Conservation (phyloP, 768 basidiomycete species). For the Xerocomellus chrysenteron region DNA sequence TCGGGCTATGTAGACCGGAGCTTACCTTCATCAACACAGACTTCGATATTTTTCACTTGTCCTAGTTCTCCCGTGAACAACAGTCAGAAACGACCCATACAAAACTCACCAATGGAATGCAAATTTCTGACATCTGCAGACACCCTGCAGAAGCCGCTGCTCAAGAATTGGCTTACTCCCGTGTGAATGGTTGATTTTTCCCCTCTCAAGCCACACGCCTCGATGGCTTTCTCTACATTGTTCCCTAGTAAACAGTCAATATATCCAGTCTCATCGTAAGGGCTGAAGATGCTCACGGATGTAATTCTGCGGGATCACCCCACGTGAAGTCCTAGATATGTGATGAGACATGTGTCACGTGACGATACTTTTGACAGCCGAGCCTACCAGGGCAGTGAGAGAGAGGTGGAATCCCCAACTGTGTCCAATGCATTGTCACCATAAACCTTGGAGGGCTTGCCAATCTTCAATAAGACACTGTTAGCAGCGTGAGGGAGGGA, state of each 20-base stretch:
- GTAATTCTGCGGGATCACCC: constrained; percentile 35
- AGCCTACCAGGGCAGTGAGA: neutral
- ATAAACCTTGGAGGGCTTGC: neutral
- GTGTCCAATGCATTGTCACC: neutral
- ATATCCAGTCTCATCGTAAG: too few relatives aligned
- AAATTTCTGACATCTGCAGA: neutral
- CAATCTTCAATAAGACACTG: neutral
- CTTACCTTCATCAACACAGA: constrained; percentile 60
- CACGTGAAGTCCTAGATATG: neutral
- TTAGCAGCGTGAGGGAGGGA: neutral
- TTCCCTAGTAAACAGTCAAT: neutral
- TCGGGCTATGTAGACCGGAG: neutral
- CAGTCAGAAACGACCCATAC: neutral
- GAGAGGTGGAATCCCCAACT: neutral
- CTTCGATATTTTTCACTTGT: constrained; percentile 42
- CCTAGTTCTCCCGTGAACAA: neutral
- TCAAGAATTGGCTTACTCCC: neutral
- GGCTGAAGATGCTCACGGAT: constrained; percentile 23
- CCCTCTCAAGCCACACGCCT: neutral
- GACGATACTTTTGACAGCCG: neutral
- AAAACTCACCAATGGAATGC: neutral
- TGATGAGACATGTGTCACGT: neutral
- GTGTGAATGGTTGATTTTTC: neutral
- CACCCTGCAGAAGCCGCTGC: neutral
- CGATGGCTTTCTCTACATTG: neutral